phyloP scores from a whole-genome alignment of 2,329 filamentous ascomycete species.

The Sphaerulina populicola region DNA sequence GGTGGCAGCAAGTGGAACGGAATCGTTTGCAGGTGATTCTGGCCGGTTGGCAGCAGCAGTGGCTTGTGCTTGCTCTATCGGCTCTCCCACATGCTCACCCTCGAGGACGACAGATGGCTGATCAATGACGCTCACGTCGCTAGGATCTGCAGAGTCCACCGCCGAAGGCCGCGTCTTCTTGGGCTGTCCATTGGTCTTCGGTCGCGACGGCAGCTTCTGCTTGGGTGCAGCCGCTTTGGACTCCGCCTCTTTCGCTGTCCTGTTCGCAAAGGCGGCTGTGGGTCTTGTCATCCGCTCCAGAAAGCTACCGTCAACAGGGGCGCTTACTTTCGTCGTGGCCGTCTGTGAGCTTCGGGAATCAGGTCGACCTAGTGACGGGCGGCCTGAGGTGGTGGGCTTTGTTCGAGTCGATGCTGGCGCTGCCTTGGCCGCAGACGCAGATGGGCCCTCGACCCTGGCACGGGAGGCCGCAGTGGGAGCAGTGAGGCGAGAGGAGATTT shows the following conservation, averaged over 20 bases:
- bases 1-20: background rate
- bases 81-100: conserved; percentile 2
- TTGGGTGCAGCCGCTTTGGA: conserved; percentile 33
- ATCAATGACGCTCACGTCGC: conserved; percentile 5
- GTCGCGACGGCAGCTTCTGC: conserved; percentile 11
- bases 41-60: conserved; percentile 3
- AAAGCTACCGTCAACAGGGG: conserved; percentile 60
- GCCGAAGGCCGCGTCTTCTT: conserved; percentile 10
- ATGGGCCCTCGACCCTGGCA: conserved; percentile 47
- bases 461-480: conserved; percentile 63
- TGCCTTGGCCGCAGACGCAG: conserved; percentile 22
- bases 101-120: conserved; percentile 11
- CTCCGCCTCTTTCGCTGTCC: conserved; percentile 50
- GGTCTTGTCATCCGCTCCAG: conserved; percentile 76
- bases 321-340: conserved; percentile 35
- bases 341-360: conserved; percentile 41
- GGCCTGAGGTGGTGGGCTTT: conserved; percentile 27
- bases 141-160: conserved; percentile 1
- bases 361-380: conserved; percentile 39
- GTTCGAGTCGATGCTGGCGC: conserved; percentile 28
- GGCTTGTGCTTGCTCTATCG: background rate
- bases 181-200: conserved; percentile 15
- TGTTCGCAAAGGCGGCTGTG: conserved; percentile 60
- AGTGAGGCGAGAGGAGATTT: conserved; percentile 58
- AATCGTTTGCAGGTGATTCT: background rate